phyloP scores from a whole-genome alignment of 148 eudicot species.

The Chenopodium suecicum region DNA sequence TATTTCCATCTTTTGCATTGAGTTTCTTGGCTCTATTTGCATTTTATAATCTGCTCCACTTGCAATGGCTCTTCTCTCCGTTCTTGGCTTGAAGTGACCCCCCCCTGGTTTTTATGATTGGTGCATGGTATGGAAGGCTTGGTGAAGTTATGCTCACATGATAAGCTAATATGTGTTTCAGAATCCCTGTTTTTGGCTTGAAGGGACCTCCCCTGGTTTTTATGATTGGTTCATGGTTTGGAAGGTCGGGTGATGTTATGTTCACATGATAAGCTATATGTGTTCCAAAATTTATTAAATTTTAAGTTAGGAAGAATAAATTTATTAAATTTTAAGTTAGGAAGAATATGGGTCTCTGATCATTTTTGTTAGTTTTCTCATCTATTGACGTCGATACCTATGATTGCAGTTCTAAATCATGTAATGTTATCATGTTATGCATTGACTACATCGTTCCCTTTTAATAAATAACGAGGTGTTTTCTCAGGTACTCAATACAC shows the following conservation, averaged over 20 bases:
- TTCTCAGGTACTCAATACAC: conserved; percentile 67
- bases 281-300: neutral
- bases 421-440: neutral
- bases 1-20: neutral
- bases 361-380: neutral
- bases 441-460: neutral
- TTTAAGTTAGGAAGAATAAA: neutral
- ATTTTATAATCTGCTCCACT: neutral
- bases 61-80: neutral
- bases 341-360: neutral
- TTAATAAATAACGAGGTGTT: conserved; percentile 1
- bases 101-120: neutral
- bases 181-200: neutral
- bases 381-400: neutral
- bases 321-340: neutral
- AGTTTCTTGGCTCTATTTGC: no score
- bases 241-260: neutral
- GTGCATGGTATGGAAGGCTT: neutral
- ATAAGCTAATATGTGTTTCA: neutral
- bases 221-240: neutral
- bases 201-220: neutral
- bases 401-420: neutral
- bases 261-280: neutral
- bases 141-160: neutral
- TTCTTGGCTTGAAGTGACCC: neutral